These are phyloP conservation scores for Coleophoma eucalyptorum DNA, from an alignment of 2,329 filamentous ascomycete genomes.

Conservation along the genomic window DNA sequence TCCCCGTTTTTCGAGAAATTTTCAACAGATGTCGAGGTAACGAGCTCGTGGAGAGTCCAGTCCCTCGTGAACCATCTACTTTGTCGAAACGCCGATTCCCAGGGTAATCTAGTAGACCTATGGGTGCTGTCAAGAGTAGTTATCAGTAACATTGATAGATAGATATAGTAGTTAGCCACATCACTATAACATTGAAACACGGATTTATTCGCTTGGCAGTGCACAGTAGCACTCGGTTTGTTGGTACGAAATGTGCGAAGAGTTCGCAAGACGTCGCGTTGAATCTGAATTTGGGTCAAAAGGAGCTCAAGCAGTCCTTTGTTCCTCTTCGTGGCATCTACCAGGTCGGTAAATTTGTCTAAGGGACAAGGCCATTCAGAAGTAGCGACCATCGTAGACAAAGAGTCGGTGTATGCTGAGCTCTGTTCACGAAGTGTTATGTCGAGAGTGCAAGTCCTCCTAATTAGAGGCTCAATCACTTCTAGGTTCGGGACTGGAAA, in stretches of 20 bases:
- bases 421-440: too few relatives aligned
- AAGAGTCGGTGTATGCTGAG: too few relatives aligned
- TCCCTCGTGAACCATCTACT: not conserved
- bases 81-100: not conserved
- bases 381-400: too few relatives aligned
- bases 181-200: not conserved
- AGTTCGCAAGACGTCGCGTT: conserved; percentile 2
- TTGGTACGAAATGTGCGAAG: conserved; percentile 6
- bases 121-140: not conserved
- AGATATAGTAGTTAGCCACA: not conserved
- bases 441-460: too few relatives aligned
- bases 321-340: not conserved
- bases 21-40: not conserved
- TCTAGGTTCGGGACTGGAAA: too few relatives aligned
- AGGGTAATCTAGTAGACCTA: not conserved
- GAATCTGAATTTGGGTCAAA: conserved; percentile 8
- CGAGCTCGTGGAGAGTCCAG: not conserved
- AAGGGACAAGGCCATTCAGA: too few relatives aligned
- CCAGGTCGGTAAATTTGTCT: conserved; percentile 8
- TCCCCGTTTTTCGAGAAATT: not conserved
- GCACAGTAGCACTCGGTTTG: not conserved
- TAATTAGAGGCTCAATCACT: too few relatives aligned
- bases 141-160: not conserved
- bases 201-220: not conserved
- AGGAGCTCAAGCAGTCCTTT: conserved; percentile 9